Base-by-base conservation (phyloP, 2,329 filamentous ascomycete species). In the Fusarium sp. region DNA sequence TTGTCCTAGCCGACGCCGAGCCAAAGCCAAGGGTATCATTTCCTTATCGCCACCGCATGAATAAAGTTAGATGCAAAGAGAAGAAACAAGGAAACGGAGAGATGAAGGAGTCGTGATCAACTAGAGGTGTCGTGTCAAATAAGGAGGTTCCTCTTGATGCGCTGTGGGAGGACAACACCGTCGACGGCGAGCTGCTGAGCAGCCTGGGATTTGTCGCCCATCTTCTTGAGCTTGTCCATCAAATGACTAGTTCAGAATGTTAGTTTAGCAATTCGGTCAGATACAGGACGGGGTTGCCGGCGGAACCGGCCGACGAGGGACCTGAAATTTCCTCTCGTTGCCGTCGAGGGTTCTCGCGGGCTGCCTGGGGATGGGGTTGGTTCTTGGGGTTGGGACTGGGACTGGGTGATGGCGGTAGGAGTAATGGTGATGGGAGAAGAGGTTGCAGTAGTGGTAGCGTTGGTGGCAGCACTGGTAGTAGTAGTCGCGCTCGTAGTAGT, bases 181-280 rank as follows among this genome's bases (percentile, higher is more conserved):
- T 83, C 75, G 16, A 83, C 36, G 4, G 68, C 51, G 6, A 73
- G 68, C 59, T 80, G 77, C 27, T 81, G 76, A 15, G 74, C 73
- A 34, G 73, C 68, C 55, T 79, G 72, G 2, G 78, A 73, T 52
- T 78, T 81, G 53, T 83, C 82, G 56, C 82, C 83, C 59, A 87
- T 72, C 12, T 76, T 79, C 62, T 85, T 85, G 62, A 89, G 83
- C 65, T 88, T 88, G 12, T 87, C 85, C 57, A 89, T 83, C n/a
- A 89, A 79, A 71, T 89, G 83, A 77, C 86, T 88, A 72, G 62
- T 65, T 66, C 57, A 58, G 9, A 63, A 57, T 31, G 74, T 82
- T 75, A 83, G 79, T 71, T 67, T 72, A 34, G 61, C 57, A 16
- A 78, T 76, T 15, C 58, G 76, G 54, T 78, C 71, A 15, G 74